phyloP scores from a whole-genome alignment of 2,329 filamentous ascomycete species.

The Tolypocladium tundrense region DNA sequence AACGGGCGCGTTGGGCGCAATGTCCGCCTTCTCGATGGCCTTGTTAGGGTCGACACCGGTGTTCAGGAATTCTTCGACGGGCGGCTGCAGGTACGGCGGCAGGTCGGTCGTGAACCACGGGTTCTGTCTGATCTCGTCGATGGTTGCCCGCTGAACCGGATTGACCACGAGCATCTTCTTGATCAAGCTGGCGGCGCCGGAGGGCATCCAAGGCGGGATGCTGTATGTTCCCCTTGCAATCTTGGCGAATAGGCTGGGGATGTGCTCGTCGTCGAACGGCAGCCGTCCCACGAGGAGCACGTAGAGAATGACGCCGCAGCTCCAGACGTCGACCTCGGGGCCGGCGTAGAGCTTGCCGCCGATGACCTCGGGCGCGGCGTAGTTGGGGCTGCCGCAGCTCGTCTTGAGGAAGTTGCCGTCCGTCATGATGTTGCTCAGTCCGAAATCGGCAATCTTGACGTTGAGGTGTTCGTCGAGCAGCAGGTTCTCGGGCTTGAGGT shows the following conservation, averaged over 20 bases:
- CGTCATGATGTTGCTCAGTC: slow-evolving; percentile 98
- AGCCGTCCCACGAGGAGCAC: slow-evolving; percentile 72
- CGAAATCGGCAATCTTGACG: slow-evolving; percentile 98
- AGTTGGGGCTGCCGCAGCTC: slow-evolving; percentile 96
- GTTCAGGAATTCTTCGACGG: slow-evolving; percentile 84
- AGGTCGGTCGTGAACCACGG: slow-evolving; percentile 89
- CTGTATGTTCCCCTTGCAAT: slow-evolving; percentile 91
- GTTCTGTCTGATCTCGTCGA: slow-evolving; percentile 85
- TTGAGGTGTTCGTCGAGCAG: slow-evolving; percentile 92
- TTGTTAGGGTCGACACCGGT: slow-evolving; percentile 91
- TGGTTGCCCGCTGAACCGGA: slow-evolving; percentile 85
- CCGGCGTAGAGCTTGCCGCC: slow-evolving; percentile 96
- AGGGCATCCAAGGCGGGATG: slow-evolving; percentile 82
- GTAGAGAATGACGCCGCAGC: slow-evolving; percentile 84
- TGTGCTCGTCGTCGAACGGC: slow-evolving; percentile 97
- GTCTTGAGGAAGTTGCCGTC: slow-evolving; percentile 99
- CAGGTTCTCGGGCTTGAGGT: slow-evolving; percentile 94
- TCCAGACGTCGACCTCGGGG: slow-evolving; percentile 98
- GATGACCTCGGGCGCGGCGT: slow-evolving; percentile 95
- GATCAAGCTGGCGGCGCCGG: slow-evolving; percentile 72
- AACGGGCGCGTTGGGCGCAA: slow-evolving; percentile 68
- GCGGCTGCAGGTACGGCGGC: slow-evolving; percentile 75
- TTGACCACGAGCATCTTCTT: slow-evolving; percentile 93
- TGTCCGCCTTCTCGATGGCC: slow-evolving; percentile 72
- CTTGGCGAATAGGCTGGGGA: slow-evolving; percentile 94